phyloP scores from a whole-genome alignment of 2,329 filamentous ascomycete genomes.

The Hypocrella siamensis region DNA sequence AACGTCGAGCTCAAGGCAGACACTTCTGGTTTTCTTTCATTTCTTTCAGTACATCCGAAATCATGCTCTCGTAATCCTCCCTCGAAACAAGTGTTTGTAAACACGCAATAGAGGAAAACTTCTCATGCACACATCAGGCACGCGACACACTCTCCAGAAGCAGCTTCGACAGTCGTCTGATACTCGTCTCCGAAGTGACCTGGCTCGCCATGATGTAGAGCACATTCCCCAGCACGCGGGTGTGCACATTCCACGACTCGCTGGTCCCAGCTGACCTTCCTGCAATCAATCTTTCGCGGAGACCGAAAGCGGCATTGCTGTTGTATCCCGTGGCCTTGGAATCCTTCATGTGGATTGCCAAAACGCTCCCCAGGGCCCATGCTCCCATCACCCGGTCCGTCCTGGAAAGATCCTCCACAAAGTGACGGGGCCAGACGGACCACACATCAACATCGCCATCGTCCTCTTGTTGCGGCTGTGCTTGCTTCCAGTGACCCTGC shows the following conservation, averaged over 20 bases:
- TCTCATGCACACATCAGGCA: background rate
- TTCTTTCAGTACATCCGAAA: too few species aligned
- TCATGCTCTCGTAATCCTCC: background rate
- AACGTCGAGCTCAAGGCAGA: too few species aligned
- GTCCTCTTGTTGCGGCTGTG: background rate
- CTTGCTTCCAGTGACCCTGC: slow-evolving; percentile 22
- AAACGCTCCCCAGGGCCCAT: slow-evolving; percentile 59
- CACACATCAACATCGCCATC: slow-evolving; percentile 23
- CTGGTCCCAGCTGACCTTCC: slow-evolving; percentile 8
- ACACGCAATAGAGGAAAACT: too few species aligned
- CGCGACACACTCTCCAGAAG: slow-evolving; percentile 4
- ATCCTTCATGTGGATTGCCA: slow-evolving; percentile 44
- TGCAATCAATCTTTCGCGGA: slow-evolving; percentile 21
- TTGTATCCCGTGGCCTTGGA: slow-evolving; percentile 27
- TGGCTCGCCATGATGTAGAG: slow-evolving; percentile 43
- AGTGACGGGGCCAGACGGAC: slow-evolving; percentile 53
- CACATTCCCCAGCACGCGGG: slow-evolving; percentile 39
- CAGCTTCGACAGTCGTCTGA: slow-evolving; percentile 11
- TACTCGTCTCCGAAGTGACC: slow-evolving; percentile 16
- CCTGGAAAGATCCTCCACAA: slow-evolving; percentile 43
- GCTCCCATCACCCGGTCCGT: slow-evolving; percentile 42
- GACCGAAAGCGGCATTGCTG: slow-evolving; percentile 26
- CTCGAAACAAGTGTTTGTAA: background rate
- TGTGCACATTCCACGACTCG: slow-evolving; percentile 33
- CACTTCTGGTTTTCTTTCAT: too few species aligned